Evolutionary conservation across 2,329 filamentous ascomycete genomes (phyloP).

Genomic region (Fulvia fulva): DNA sequence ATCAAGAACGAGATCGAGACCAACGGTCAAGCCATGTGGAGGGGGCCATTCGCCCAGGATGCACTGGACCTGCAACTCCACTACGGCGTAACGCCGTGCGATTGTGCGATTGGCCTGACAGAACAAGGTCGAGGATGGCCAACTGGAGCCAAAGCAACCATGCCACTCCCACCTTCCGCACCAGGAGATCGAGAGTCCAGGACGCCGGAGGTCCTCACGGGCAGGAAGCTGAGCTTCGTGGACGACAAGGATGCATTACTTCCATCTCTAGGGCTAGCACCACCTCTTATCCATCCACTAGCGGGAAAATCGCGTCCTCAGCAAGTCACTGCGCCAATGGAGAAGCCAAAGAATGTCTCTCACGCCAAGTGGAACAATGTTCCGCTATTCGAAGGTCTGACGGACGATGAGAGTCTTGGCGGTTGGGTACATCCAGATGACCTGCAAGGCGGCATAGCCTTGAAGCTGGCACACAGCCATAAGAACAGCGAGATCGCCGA

Average conservation of each 20-base stretch:
- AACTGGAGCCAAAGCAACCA: too few species aligned
- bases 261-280: not conserved
- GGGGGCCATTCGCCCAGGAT: too few species aligned
- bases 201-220: not conserved
- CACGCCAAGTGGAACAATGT: not conserved
- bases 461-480: not conserved
- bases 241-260: not conserved
- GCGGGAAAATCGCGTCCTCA: not conserved
- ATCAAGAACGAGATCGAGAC: not conserved
- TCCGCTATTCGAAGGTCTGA: not conserved
- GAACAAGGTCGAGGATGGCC: too few species aligned
- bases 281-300: not conserved
- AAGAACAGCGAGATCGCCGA: not conserved
- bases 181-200: not conserved
- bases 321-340: not conserved
- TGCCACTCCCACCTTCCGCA: too few species aligned
- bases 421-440: constrained; percentile 2
- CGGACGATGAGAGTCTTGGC: not conserved
- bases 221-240: not conserved
- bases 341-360: not conserved
- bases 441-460: not conserved
- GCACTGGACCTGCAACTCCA: not conserved
- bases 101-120: not conserved
- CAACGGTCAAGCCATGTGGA: not conserved
- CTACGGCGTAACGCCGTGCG: not conserved